A percentile compares a stretch with the other conserved stretches of the same genome.
phyloP scores from a whole-genome alignment of 1,284 basidiomycete genomes.

The Coniferiporia weirii region DNA sequence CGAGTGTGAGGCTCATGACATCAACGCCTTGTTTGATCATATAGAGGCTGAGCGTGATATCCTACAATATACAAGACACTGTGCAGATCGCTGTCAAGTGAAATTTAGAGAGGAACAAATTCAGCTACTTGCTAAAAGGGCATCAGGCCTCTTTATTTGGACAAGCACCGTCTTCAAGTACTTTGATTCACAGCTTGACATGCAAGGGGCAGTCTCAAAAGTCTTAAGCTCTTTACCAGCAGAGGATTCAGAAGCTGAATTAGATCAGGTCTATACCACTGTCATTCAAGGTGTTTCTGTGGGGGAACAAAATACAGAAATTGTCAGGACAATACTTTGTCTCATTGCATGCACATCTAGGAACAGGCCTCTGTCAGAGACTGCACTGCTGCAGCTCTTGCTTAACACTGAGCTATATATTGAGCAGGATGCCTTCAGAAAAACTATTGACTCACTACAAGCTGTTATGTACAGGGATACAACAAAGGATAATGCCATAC shows the following conservation, averaged over 20 bases:
- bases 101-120: not conserved
- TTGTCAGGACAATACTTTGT: not conserved
- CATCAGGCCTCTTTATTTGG: slow-evolving; percentile 8
- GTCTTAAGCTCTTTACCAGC: not conserved
- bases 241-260: not conserved
- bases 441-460: too few species aligned
- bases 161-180: not conserved
- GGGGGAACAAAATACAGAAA: not conserved
- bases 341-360: slow-evolving; percentile 2
- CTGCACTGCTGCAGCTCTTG: not conserved
- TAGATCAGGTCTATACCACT: not conserved
- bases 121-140: not conserved
- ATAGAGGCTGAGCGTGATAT: not conserved
- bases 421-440: not conserved
- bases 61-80: not conserved
- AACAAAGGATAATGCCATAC: too few species aligned
- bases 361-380: not conserved
- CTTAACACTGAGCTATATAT: not conserved
- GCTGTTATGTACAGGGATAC: too few species aligned
- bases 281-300: not conserved
- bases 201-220: not conserved
- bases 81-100: not conserved
- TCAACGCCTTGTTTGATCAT: not conserved
- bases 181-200: not conserved
- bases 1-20: not conserved